Base-by-base conservation (phyloP, 768 basidiomycete genomes). In the Amanita pallidorosea region DNA sequence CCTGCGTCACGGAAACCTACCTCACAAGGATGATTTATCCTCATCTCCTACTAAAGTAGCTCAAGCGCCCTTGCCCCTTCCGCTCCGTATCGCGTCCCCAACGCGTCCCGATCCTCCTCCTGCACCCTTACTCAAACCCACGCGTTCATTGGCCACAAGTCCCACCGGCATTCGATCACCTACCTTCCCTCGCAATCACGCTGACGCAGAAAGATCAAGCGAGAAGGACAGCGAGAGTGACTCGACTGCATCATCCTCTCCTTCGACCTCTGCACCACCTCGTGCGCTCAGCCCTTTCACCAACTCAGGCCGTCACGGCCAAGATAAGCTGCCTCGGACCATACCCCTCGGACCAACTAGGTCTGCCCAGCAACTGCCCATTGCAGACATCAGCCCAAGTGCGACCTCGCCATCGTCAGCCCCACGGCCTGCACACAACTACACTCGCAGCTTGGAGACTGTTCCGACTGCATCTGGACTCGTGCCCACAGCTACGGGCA, bases 1-100 rank as follows among this genome's bases (percentile, higher is more conserved):
- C 59, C 73, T 88, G 29, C 77, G 85, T 46, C 78, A 81, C 49
- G 82, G 81, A 49, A 85, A 86, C 60, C 76, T 85, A 8, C 79
- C 83, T 22, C 63, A 77, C 53, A 65, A 67, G 55, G 65, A 68
- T 31, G 71, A 71, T 18, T 49, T 56, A 18, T 63, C 63, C 17
- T 54, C 59, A 11, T 58, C 52, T 37, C 52, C 57, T 34, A 58
- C 55, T 17, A 61, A 22, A 42, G 41, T 23, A 43, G 54, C 6
- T 29, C 37, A n/a, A 50, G 46, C 45, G 58, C 62, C 47, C 58
- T 61, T 46, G 47, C 67, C 17, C 54, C 61, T 34, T 61, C 58
- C 69, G 35, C 65, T 67, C n/a, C 60, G 56, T 12, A 54, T 63
- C 5, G 54, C 64, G 8, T 58, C 70, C 45, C 63, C 70, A 40